These are phyloP conservation scores for Mangifera indica DNA, from an alignment of 345 rosid genomes.

Conservation along the genomic window DNA sequence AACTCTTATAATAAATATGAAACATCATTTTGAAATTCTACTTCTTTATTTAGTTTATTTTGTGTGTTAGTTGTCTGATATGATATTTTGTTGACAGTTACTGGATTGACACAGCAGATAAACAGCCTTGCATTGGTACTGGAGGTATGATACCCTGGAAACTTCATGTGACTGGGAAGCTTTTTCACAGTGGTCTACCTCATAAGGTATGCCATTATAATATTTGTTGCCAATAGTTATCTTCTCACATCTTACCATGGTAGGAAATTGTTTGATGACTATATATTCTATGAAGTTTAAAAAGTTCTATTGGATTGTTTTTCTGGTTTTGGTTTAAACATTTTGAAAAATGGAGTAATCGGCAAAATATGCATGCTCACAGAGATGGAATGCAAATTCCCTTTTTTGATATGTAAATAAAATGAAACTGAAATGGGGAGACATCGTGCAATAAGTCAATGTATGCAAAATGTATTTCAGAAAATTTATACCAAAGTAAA, in stretches of 20 bases:
- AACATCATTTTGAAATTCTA: not conserved
- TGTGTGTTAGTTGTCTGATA: conserved; percentile 3
- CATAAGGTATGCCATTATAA: conserved; percentile 59
- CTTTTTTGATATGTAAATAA: too few species aligned
- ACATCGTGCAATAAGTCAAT: not conserved
- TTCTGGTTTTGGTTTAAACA: not conserved
- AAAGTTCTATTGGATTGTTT: not conserved
- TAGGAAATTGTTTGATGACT: not conserved
- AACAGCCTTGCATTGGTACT: too few species aligned
- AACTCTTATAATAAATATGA: not conserved
- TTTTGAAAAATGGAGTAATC: not conserved
- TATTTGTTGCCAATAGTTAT: not conserved
- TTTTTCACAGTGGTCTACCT: conserved; percentile 93
- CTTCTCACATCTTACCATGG: not conserved
- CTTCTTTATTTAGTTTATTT: not conserved
- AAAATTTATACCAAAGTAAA: not conserved
- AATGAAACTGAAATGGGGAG: not conserved
- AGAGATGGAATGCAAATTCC: not conserved
- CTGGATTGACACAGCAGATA: too few species aligned
- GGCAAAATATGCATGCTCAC: not conserved
- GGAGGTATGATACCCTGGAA: too few species aligned
- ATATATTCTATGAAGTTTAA: not conserved
- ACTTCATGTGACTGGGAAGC: conserved; percentile 85
- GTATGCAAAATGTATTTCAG: not conserved
- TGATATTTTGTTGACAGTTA: conserved; percentile 42